These are phyloP conservation scores for Diaporthe humulicola DNA, from an alignment of 2,329 filamentous ascomycete species.

Conservation along the genomic window DNA sequence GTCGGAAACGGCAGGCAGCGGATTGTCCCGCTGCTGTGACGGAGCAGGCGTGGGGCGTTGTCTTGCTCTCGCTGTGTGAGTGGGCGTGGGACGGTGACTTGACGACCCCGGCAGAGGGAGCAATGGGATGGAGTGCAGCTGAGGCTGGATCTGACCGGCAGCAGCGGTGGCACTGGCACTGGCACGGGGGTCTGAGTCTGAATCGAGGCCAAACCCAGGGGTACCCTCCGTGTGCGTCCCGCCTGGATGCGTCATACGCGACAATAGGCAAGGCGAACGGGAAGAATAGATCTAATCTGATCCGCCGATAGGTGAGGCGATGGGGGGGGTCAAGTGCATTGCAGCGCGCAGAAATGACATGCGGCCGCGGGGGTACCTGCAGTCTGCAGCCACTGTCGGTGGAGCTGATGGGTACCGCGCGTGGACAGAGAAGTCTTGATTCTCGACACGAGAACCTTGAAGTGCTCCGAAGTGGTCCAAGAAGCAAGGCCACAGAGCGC, in stretches of 20 bases:
- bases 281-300: slow-evolving; percentile 38
- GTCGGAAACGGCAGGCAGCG: slow-evolving; percentile 33
- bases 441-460: slow-evolving; percentile 12
- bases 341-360: slow-evolving; percentile 14
- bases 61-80: slow-evolving; percentile 31
- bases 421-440: slow-evolving; percentile 1
- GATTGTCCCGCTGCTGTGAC: slow-evolving; percentile 36
- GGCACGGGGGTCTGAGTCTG: slow-evolving; percentile 25
- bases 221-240: slow-evolving; percentile 10
- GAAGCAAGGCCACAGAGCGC: slow-evolving; percentile 4
- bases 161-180: slow-evolving; percentile 19
- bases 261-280: slow-evolving; percentile 20
- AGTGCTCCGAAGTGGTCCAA: background rate
- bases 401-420: slow-evolving; percentile 27
- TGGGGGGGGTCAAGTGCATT: slow-evolving; percentile 32
- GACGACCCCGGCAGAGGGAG: slow-evolving; percentile 36
- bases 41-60: slow-evolving; percentile 34
- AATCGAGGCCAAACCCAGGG: slow-evolving; percentile 27
- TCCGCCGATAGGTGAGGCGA: slow-evolving; percentile 32
- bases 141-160: slow-evolving; percentile 31
- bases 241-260: slow-evolving; percentile 35
- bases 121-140: slow-evolving; percentile 39
- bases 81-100: slow-evolving; percentile 28
- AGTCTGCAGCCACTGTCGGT: slow-evolving; percentile 27
- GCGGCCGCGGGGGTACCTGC: slow-evolving; percentile 24